phyloP scores from a whole-genome alignment of 768 basidiomycete genomes.

The Lactarius hengduanensis region DNA sequence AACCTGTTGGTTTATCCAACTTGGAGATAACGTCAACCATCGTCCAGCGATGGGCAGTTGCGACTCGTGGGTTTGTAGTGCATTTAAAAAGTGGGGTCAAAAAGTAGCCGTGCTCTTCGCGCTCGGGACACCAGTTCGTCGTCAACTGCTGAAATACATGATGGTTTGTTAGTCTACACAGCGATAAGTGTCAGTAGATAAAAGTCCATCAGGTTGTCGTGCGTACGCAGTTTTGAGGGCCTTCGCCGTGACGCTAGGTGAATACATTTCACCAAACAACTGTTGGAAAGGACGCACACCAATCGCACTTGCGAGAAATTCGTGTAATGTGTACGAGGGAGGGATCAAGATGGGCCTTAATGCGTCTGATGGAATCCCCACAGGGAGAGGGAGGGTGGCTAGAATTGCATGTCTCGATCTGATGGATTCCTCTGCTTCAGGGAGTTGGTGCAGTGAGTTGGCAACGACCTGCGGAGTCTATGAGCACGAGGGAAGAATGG shows the following conservation, averaged over 20 bases:
- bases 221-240: slow-evolving; percentile 57
- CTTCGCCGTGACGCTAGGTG: slow-evolving; percentile 36
- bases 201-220: background rate
- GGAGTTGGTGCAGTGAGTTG: slow-evolving; percentile 9
- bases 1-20: slow-evolving; percentile 64
- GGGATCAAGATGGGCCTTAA: slow-evolving; percentile 71
- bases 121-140: slow-evolving; percentile 77
- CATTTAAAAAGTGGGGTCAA: slow-evolving; percentile 75
- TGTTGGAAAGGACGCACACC: slow-evolving; percentile 45
- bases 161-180: slow-evolving; percentile 58
- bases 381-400: slow-evolving; percentile 60
- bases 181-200: background rate
- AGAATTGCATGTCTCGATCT: slow-evolving; percentile 56
- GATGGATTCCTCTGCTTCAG: slow-evolving; percentile 37
- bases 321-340: slow-evolving; percentile 59
- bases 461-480: slow-evolving; percentile 8
- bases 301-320: slow-evolving; percentile 59
- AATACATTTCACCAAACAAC: slow-evolving; percentile 20
- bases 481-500: slow-evolving; percentile 6
- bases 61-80: slow-evolving; percentile 72
- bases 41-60: slow-evolving; percentile 74
- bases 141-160: slow-evolving; percentile 64
- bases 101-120: slow-evolving; percentile 80
- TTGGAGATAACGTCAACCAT: slow-evolving; percentile 58
- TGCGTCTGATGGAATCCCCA: slow-evolving; percentile 59